These are phyloP conservation scores for Candida palmyrensis DNA, from an alignment of 805 yeast species.

Conservation along the genomic window DNA sequence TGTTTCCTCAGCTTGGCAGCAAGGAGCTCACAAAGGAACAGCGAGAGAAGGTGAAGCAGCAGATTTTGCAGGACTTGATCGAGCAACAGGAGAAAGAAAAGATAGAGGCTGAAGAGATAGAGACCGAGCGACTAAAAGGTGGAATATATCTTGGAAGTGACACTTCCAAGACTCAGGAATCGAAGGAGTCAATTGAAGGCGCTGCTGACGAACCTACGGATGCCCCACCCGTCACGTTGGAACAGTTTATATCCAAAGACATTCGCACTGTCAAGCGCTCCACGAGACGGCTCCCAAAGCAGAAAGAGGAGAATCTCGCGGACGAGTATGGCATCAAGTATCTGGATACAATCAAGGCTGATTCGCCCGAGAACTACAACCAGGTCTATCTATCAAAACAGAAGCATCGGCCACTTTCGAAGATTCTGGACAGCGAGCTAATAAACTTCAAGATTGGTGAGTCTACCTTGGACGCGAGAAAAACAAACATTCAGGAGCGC, in stretches of 20 bases:
- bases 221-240: conserved; percentile 11
- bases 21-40: conserved; percentile 26
- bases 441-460: conserved; percentile 35
- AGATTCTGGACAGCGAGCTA: conserved; percentile 22
- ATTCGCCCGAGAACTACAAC: conserved; percentile 22
- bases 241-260: conserved; percentile 17
- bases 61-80: conserved; percentile 23
- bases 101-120: conserved; percentile 8
- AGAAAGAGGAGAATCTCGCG: conserved; percentile 26
- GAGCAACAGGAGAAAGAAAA: conserved; percentile 9
- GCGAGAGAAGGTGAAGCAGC: conserved; percentile 31
- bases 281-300: conserved; percentile 24
- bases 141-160: conserved; percentile 41
- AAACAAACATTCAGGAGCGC: conserved; percentile 2
- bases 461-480: conserved; percentile 8
- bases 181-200: not conserved
- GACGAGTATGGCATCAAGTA: conserved; percentile 37
- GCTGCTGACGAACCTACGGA: not conserved
- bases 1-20: conserved; percentile 36
- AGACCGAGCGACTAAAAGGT: no score
- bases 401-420: conserved; percentile 11
- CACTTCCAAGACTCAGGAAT: conserved; percentile 4
- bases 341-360: conserved; percentile 17
- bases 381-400: conserved; percentile 14
- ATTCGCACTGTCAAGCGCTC: conserved; percentile 6